Conservation (phyloP, 1,284 basidiomycete species). For the Fistulina hepatica region DNA sequence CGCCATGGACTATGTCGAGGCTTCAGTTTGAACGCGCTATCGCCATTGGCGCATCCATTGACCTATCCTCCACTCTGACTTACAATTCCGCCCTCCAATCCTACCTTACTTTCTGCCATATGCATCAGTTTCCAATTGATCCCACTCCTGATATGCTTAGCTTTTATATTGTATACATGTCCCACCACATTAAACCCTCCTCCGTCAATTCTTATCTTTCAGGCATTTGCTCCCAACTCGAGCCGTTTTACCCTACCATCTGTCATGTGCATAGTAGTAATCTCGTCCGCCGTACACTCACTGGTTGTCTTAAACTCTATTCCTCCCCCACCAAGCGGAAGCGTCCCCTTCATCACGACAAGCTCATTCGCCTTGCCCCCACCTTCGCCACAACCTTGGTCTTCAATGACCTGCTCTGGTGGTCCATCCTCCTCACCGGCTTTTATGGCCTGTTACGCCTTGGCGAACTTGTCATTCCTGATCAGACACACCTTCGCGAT, state of each 20-base stretch:
- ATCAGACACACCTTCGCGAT: conserved; percentile 12
- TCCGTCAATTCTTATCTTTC: conserved; percentile 32
- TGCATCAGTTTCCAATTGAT: conserved; percentile 23
- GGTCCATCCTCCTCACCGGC: conserved; percentile 15
- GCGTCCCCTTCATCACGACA: conserved; percentile 15
- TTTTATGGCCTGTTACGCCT: conserved; percentile 23
- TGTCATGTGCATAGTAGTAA: conserved; percentile 13
- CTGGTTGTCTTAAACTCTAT: conserved; percentile 20
- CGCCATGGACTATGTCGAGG: conserved; percentile 24
- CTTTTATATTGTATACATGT: conserved; percentile 30
- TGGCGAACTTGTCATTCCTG: conserved; percentile 21
- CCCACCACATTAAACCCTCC: conserved; percentile 25
- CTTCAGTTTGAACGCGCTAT: conserved; percentile 24
- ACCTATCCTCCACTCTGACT: conserved; percentile 16
- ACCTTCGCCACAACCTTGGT: conserved; percentile 9
- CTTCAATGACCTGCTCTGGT: conserved; percentile 23
- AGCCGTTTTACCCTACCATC: conserved; percentile 27
- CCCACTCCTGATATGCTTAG: conserved; percentile 26
- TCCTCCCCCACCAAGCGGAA: conserved; percentile 18
- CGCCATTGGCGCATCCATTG: conserved; percentile 24
- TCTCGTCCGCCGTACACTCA: conserved; percentile 20
- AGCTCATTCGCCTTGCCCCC: conserved; percentile 9
- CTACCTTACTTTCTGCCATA: conserved; percentile 27
- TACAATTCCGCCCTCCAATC: conserved; percentile 29
- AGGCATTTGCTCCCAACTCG: conserved; percentile 28